Evolutionary conservation across 2,329 filamentous ascomycete species (phyloP), one percentile per base, ranked within the genome.

Genomic region (Byssoonygena ceratinophila): DNA sequence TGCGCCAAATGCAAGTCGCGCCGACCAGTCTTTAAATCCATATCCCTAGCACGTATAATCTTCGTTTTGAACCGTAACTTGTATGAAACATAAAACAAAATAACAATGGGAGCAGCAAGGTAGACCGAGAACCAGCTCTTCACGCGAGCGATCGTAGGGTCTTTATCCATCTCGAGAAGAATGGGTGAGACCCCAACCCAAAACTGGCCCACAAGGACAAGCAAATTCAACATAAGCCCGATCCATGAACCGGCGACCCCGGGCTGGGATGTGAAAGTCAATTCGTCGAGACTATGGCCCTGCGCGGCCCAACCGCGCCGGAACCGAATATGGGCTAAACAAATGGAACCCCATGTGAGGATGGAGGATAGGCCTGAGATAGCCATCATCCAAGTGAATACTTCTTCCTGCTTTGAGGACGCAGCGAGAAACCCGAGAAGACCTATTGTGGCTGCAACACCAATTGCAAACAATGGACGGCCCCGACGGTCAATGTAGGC

Each of bases 201-300:
- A 74, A 89, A 90, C 77, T 92, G 92, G 63, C 86, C 91, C 46
- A 92, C 64, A 2, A 84, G 79, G 54, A 87, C 82, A 32, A 84
- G 64, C 18, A 81, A 68, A 60, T 76, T 80, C 55, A 75, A 74
- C 71, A 82, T 77, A 3, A 90, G 70, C 0, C 79, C 78, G 7
- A 71, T 67, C 58, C 75, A 82, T 0, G 85, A 85, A 12, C 75
- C 78, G 57, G 81, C 81, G 6, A 74, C 73, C 55, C 75, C 73
- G 49, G 67, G 71, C n/a, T 63, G 67, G 14, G 72, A 70, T 55
- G 63, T 69, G 66, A 75, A 69, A 14, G 67, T 59, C 1, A 74
- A 63, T 4, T 65, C 61, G 37, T 64, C 56, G 14, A 64, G 57
- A 44, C 63, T 59, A 46, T 70, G 62, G 12, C 66, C 66, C 46